Base-by-base conservation (phyloP, 352 stramenopile species). In the Phytophthora cactorum region DNA sequence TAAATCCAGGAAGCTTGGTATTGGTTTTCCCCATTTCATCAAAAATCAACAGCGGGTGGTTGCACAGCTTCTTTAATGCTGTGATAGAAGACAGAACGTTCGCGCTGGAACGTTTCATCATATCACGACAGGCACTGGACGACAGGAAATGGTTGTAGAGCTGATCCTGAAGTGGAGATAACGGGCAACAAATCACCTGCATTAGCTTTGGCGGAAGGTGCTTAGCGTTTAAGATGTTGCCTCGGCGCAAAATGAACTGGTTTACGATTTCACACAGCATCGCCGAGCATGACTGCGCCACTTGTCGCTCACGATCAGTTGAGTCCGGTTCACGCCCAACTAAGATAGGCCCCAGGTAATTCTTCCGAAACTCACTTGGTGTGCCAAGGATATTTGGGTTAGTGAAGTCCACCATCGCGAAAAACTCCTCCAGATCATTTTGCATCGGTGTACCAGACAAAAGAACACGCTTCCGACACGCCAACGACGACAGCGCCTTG, bases 361-460 rank as follows among this genome's bases (percentile, higher is more conserved):
- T 90, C 67, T 93, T 98, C 15, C 95, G 86, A 75, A 99, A 99
- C 47, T 98, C 92, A 36, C 77, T 92, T 41, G 85, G 78, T 0
- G 80, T 78, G 5, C 87, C 90, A 12, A 96, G 75, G 43, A 97
- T 93, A 59, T 92, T 90, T 4, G 88, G 86, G 54, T 95, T 96
- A 1, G 90, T 96, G 52, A 96, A 96, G 54, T 95, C 86, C 7
- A 95, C 97, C 97, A 99, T 99, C 6, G 97, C 97, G 66, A 96
- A 99, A 68, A 99, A 99, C 67, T 99, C 98, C 55, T 99, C 90
- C 14, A 99, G 74, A 80, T 99, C 97, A 68, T 99, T 99, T 66
- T 99, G 97, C 95, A 99, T 99, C 2, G 97, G 97, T 15, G 97
- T 99, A 31, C 97, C 97, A 0, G 97, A 99, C 4, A 99, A 70